A percentile compares a stretch with the other conserved stretches of the same genome.
Conservation (phyloP, 768 basidiomycete species). For the Rubroboletus pulcherrimus region DNA sequence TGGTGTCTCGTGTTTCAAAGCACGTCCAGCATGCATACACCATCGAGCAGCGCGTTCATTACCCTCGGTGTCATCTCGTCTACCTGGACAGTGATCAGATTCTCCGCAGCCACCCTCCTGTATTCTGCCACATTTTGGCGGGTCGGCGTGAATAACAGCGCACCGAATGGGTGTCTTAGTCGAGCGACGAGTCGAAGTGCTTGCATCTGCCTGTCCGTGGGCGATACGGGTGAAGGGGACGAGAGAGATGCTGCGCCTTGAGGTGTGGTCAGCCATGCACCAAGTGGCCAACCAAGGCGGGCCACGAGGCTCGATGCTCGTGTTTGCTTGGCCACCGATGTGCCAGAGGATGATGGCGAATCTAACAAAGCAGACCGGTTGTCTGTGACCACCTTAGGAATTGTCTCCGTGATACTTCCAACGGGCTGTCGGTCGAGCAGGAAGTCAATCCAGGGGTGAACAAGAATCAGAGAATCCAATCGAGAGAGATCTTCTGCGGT, state of each 20-base stretch:
- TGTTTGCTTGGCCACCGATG: neutral
- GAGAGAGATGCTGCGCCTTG: neutral
- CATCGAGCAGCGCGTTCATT: neutral
- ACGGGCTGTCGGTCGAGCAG: neutral
- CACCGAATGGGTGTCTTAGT: neutral
- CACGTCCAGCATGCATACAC: neutral
- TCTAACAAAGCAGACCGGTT: neutral
- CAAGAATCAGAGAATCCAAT: neutral
- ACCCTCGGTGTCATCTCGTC: neutral
- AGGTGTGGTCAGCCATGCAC: neutral
- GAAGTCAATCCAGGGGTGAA: conserved; percentile 10
- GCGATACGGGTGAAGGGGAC: neutral
- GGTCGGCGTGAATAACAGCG: neutral
- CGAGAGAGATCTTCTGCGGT: neutral
- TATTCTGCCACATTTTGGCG: neutral
- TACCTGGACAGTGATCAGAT: neutral
- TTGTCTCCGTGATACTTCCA: neutral
- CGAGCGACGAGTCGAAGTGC: neutral
- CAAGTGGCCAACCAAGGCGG: neutral
- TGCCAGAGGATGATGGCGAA: neutral
- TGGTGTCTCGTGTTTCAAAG: neutral
- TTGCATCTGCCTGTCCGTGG: neutral
- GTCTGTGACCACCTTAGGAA: too few relatives aligned
- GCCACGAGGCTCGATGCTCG: neutral
- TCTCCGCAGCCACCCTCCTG: neutral